These are phyloP conservation scores for Papiliotrema laurentii DNA, from an alignment of 1,284 basidiomycete species.

Conservation along the genomic window DNA sequence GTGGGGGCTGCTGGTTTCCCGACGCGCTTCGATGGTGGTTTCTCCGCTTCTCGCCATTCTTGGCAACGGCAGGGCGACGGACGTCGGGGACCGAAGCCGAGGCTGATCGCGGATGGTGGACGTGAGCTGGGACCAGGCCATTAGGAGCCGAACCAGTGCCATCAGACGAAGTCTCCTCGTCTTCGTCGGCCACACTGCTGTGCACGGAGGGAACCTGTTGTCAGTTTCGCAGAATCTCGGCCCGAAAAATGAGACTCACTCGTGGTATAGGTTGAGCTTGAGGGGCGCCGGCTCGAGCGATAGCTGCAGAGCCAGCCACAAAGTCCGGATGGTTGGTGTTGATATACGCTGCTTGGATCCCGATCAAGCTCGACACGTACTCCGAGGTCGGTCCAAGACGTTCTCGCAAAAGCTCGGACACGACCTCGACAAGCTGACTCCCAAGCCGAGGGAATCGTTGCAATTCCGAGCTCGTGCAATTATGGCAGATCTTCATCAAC, in stretches of 20 bases:
- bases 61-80: constrained; percentile 20
- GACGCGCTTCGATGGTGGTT: constrained; percentile 29
- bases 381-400: constrained; percentile 93
- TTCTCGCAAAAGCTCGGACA: constrained; percentile 92
- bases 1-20: constrained; percentile 8
- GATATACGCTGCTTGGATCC: constrained; percentile 98
- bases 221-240: neutral
- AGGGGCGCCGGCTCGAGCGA: constrained; percentile 42
- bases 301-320: constrained; percentile 47
- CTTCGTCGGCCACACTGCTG: constrained; percentile 33
- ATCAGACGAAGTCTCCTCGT: constrained; percentile 37
- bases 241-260: constrained; percentile 8
- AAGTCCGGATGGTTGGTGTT: constrained; percentile 64
- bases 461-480: constrained; percentile 90
- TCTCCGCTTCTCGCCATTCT: constrained; percentile 14
- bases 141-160: constrained; percentile 39
- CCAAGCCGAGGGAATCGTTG: constrained; percentile 93
- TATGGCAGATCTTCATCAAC: constrained; percentile 98
- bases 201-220: constrained; percentile 24
- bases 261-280: constrained; percentile 16
- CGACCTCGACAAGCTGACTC: constrained; percentile 92
- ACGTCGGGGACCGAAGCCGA: constrained; percentile 77
- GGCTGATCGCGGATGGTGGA: constrained; percentile 64
- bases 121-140: constrained; percentile 33
- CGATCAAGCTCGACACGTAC: constrained; percentile 91